Conservation (phyloP, 192 early-diverging fungal genomes). For the Rhizophlyctis rosea region DNA sequence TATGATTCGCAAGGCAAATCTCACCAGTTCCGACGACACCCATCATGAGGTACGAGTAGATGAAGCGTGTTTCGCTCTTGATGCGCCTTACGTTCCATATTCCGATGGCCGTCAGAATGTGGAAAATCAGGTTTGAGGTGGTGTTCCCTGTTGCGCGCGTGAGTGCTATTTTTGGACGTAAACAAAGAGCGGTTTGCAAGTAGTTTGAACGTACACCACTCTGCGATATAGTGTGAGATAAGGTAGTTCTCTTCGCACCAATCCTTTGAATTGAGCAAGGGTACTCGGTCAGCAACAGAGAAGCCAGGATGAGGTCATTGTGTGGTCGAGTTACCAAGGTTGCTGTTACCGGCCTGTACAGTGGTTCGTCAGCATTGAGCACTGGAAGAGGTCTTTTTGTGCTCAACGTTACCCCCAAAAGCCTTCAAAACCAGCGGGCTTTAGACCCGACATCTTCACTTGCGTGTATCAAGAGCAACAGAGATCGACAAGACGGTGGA, state of each 20-base stretch:
- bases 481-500: too few species aligned
- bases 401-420: too few species aligned
- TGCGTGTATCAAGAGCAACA: too few species aligned
- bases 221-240: slow-evolving; percentile 65
- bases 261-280: too few species aligned
- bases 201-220: slow-evolving; percentile 51
- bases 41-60: slow-evolving; percentile 56
- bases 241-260: slow-evolving; percentile 67
- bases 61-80: slow-evolving; percentile 47
- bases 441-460: too few species aligned
- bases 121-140: slow-evolving; percentile 63
- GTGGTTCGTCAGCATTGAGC: too few species aligned
- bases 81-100: slow-evolving; percentile 49
- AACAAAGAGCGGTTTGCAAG: slow-evolving; percentile 18
- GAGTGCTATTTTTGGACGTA: slow-evolving; percentile 69
- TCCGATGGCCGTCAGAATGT: slow-evolving; percentile 54
- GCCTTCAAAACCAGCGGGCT: too few species aligned
- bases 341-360: too few species aligned
- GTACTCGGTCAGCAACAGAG: too few species aligned
- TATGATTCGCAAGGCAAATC: slow-evolving; percentile 40
- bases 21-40: slow-evolving; percentile 57
- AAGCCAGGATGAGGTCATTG: too few species aligned
- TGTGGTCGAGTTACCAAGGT: too few species aligned
- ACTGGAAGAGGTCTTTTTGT: too few species aligned
- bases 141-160: slow-evolving; percentile 67